These are phyloP conservation scores for Xylaria longipes DNA, from an alignment of 495 filamentous ascomycete genomes.

Conservation along the genomic window DNA sequence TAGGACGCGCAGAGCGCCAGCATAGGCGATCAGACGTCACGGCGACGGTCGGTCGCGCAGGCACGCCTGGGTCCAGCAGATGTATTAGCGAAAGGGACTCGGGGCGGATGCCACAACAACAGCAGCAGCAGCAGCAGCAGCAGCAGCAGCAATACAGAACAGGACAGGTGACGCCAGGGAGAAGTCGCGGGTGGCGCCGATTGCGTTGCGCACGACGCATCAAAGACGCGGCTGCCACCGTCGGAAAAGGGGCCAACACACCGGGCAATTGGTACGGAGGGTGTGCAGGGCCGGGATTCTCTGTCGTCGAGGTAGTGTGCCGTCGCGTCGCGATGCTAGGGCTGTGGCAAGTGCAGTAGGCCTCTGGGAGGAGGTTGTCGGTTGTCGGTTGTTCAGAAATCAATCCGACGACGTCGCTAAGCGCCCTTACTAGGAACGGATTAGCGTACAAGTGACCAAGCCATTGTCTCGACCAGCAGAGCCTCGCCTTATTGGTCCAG, in stretches of 20 bases:
- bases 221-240: not conserved
- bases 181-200: not conserved
- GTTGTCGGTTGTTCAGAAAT: slow-evolving; percentile 27
- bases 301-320: slow-evolving; percentile 12
- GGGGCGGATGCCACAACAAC: slow-evolving; percentile 2
- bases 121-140: not conserved
- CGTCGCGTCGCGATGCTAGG: slow-evolving; percentile 26
- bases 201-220: not conserved
- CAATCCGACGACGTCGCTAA: slow-evolving; percentile 29
- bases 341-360: slow-evolving; percentile 22
- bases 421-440: slow-evolving; percentile 19
- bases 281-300: not conserved
- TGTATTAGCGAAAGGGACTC: slow-evolving; percentile 8
- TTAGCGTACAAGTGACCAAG: slow-evolving; percentile 11
- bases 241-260: not conserved
- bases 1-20: slow-evolving; percentile 10
- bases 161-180: not conserved
- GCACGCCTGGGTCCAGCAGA: slow-evolving; percentile 8
- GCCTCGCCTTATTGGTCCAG: not conserved
- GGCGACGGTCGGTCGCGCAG: slow-evolving; percentile 1
- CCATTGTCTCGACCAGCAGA: not conserved
- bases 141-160: not conserved
- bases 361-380: slow-evolving; percentile 27
- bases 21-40: slow-evolving; percentile 9
- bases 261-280: slow-evolving; percentile 3